Base-by-base conservation (phyloP, 805 yeast species). In the Metschnikowia hibisci region DNA sequence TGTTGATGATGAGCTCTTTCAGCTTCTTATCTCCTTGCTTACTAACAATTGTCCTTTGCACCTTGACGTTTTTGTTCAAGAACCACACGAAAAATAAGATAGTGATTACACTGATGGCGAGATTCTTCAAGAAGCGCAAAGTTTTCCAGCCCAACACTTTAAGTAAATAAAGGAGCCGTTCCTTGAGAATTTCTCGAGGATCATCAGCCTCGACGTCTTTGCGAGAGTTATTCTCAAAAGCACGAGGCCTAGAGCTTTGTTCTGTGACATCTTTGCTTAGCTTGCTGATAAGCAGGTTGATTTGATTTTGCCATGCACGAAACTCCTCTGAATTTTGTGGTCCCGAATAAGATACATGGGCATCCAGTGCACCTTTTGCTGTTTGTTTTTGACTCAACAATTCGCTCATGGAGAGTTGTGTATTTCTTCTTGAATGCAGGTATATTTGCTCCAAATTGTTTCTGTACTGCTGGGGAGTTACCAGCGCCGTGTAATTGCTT, bases 291-390 rank as follows among this genome's bases (percentile, higher is more conserved):
- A 78, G 63, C 37, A 66, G 51, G 47, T 76, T 77, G 37, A 77
- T 73, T 43, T 77, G 81, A 26, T 66, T 68, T 54, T 76, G 81
- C 82, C 82, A 77, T 36, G 63, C 66, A 32, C 69, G 62, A 46
- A 77, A 71, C 32, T 76, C 81, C 32, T 66, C 71, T 41, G 53
- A 35, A 12, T 55, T 43, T 9, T 50, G 38, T 28, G 50, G 40
- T 16, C 16, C 32, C 16, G 29, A 38, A n/a, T 32, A 32, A 11
- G 45, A 25, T 15, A 15, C 48, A 32, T 37, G 40, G 20, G 32
- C 30, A 22, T 22, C 28, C n/a, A 44, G 34, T n/a, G 35, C 41
- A 8, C 39, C 42, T 20, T 32, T 41, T 25, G 41, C 32, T 18
- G 37, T 27, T 13, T 32, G 70, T 41, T 60, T 69, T 34, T 58